Conservation (phyloP, 345 rosid species). For the Rhizophora mangle region DNA sequence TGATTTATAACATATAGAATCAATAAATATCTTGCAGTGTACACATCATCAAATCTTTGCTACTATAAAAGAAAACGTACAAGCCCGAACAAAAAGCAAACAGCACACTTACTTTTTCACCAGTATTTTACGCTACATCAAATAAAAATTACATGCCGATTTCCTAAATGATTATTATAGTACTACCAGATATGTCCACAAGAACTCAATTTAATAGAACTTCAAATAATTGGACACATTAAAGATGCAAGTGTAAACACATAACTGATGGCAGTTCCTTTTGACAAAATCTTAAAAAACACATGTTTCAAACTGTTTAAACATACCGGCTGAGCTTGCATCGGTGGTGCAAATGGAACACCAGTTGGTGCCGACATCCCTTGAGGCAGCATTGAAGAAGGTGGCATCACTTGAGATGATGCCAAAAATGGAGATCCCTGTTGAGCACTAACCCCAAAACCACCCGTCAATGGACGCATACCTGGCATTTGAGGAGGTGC, state of each 20-base stretch:
- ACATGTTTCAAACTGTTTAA: neutral
- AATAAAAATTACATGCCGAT: neutral
- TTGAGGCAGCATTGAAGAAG: conserved; percentile 48
- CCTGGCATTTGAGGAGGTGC: conserved; percentile 48
- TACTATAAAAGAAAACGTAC: no score
- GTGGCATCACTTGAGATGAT: conserved; percentile 21
- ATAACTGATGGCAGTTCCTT: neutral
- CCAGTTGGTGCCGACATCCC: conserved; percentile 42
- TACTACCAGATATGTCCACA: neutral
- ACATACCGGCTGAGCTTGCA: conserved; percentile 49
- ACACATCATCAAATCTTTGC: no score
- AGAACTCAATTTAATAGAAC: neutral
- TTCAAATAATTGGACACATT: neutral
- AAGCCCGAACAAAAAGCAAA: neutral
- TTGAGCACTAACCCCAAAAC: conserved; percentile 33
- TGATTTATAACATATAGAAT: no score
- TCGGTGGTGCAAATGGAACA: conserved; percentile 65
- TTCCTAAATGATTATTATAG: neutral
- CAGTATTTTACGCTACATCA: neutral
- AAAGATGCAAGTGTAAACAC: neutral
- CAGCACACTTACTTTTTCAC: neutral
- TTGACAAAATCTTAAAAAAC: no score
- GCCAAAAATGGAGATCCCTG: conserved; percentile 34
- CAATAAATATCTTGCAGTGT: no score
- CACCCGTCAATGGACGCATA: conserved; percentile 41